phyloP scores from a whole-genome alignment of 768 basidiomycete genomes.

The Neoboletus magnificus region DNA sequence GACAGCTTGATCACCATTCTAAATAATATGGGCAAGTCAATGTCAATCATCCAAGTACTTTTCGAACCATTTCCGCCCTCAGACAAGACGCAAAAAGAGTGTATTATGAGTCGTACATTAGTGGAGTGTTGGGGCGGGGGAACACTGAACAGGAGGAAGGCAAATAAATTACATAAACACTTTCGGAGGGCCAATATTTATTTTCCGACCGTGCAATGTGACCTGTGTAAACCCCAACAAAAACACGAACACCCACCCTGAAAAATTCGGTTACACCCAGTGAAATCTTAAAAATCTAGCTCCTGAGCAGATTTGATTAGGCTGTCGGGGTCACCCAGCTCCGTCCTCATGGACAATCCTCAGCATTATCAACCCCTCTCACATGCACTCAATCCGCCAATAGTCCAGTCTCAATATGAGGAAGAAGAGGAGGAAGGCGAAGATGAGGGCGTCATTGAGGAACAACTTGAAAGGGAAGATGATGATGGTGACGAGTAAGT shows the following conservation, averaged over 20 bases:
- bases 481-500: conserved; percentile 38
- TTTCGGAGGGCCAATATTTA: conserved; percentile 21
- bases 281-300: conserved; percentile 26
- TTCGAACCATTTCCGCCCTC: not conserved
- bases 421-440: conserved; percentile 69
- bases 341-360: conserved; percentile 54
- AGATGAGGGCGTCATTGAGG: conserved; percentile 70
- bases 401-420: conserved; percentile 37
- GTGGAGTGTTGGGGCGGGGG: not conserved
- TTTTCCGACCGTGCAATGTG: conserved; percentile 25
- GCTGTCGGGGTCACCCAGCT: not conserved
- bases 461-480: conserved; percentile 54
- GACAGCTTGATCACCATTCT: not conserved
- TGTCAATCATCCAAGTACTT: not conserved
- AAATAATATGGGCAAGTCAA: not conserved
- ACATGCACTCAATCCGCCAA: conserved; percentile 65
- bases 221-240: conserved; percentile 28
- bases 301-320: conserved; percentile 25
- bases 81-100: not conserved
- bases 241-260: conserved; percentile 26
- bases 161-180: conserved; percentile 19
- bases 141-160: not conserved
- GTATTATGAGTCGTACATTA: not conserved
- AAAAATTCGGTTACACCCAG: conserved; percentile 33
- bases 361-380: conserved; percentile 81